Evolutionary conservation across 1,284 basidiomycete species (phyloP).

Genomic region (Puccinia horiana): DNA sequence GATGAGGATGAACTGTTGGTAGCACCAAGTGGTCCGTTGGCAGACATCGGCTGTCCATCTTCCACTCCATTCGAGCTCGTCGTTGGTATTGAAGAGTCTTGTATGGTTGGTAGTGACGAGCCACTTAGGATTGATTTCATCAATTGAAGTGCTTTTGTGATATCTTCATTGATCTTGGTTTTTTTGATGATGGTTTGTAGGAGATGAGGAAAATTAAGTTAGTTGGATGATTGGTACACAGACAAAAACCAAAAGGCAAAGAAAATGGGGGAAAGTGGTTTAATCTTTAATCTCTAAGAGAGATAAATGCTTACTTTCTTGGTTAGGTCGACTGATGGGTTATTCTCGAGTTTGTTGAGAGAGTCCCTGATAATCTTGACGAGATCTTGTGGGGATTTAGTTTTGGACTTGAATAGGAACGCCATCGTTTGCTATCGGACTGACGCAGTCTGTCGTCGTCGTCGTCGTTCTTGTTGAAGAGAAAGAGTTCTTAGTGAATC

Average conservation of each 20-base stretch:
- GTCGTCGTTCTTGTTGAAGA: not conserved
- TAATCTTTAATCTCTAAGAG: not conserved
- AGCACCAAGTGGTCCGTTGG: conserved; percentile 1
- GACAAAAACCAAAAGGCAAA: too few relatives aligned
- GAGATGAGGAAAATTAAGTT: not conserved
- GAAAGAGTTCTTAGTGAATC: not conserved
- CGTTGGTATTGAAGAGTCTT: conserved; percentile 27
- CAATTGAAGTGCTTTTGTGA: conserved; percentile 38
- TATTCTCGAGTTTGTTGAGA: conserved; percentile 38
- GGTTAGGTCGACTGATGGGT: conserved; percentile 24
- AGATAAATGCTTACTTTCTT: conserved; percentile 30
- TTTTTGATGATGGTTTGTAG: not conserved
- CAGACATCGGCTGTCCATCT: not conserved
- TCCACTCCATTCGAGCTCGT: conserved; percentile 12
- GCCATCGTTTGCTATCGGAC: conserved; percentile 41
- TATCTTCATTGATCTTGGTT: conserved; percentile 40
- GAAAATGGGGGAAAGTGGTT: too few relatives aligned
- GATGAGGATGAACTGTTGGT: conserved; percentile 45
- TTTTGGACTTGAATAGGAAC: conserved; percentile 47
- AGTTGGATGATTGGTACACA: not conserved
- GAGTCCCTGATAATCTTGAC: conserved; percentile 41
- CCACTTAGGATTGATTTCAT: conserved; percentile 45
- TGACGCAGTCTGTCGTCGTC: too few relatives aligned
- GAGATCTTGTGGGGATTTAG: conserved; percentile 42
- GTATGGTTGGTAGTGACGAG: conserved; percentile 25